phyloP scores from a whole-genome alignment of 176 grass and related monocot species.

The maize (Zea mays) region DNA sequence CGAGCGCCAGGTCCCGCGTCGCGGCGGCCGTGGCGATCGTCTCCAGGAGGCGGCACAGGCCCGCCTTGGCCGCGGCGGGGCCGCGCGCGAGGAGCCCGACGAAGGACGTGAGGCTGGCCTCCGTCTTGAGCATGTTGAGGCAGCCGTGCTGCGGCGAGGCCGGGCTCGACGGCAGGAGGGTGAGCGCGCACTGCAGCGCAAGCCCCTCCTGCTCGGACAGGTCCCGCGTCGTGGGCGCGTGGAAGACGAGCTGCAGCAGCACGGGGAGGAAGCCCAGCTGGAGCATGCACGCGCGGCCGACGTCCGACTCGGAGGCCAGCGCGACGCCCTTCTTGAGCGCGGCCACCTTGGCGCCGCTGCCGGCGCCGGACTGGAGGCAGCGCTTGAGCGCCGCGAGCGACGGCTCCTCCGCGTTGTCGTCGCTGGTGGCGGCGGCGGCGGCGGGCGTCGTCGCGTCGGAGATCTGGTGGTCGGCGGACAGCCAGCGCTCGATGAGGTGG shows the following conservation, averaged over 20 bases:
- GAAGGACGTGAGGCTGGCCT: slow-evolving; percentile 49
- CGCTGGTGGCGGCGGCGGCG: neutral
- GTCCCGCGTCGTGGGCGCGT: neutral
- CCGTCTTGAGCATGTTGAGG: slow-evolving; percentile 67
- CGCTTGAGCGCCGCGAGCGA: slow-evolving; percentile 60
- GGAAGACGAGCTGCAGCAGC: slow-evolving; percentile 68
- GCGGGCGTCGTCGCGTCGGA: neutral
- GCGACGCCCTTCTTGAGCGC: slow-evolving; percentile 47
- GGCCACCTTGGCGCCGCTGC: slow-evolving; percentile 20
- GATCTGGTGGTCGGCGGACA: slow-evolving; percentile 39
- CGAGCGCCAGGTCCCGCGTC: slow-evolving; percentile 49
- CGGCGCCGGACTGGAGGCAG: neutral
- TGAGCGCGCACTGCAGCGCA: slow-evolving; percentile 65
- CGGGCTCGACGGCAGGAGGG: slow-evolving; percentile 40
- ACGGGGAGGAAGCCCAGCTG: slow-evolving; percentile 73
- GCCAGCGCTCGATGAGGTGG: slow-evolving; percentile 86
- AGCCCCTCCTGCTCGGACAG: slow-evolving; percentile 38
- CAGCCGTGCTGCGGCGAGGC: slow-evolving; percentile 50
- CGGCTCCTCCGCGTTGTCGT: slow-evolving; percentile 25
- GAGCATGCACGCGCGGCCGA: slow-evolving; percentile 65
- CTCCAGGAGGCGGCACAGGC: slow-evolving; percentile 69
- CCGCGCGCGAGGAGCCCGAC: slow-evolving; percentile 50
- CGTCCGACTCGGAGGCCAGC: slow-evolving; percentile 76
- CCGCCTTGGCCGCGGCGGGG: slow-evolving; percentile 39
- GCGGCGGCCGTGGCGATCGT: slow-evolving; percentile 49